These are phyloP conservation scores for Nasturtium officinale DNA, from an alignment of 345 rosid genomes.

Conservation along the genomic window DNA sequence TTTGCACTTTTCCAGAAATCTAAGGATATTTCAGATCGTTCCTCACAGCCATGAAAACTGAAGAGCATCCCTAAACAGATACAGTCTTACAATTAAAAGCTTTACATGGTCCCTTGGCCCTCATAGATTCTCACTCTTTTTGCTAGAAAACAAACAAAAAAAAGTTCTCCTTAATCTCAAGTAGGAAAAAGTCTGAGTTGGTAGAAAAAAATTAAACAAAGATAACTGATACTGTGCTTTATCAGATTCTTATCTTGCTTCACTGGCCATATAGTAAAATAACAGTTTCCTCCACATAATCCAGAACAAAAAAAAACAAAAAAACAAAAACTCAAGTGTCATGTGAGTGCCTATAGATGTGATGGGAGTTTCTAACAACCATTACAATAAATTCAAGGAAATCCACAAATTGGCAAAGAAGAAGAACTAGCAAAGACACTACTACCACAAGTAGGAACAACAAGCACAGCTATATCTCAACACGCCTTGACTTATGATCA, in stretches of 20 bases:
- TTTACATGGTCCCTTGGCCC: conserved; percentile 26
- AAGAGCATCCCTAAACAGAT: neutral
- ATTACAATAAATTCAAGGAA: neutral
- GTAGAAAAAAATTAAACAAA: neutral
- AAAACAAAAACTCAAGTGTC: neutral
- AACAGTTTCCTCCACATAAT: conserved; percentile 10
- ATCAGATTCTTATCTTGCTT: conserved; percentile 8
- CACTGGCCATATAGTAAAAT: neutral
- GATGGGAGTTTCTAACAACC: neutral
- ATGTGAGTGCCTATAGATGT: neutral
- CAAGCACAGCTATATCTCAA: neutral
- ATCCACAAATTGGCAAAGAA: neutral
- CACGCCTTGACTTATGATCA: neutral
- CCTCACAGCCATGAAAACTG: neutral
- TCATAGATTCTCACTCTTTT: conserved; percentile 28
- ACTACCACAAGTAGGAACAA: neutral
- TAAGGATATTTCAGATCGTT: conserved; percentile 11
- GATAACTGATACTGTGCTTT: conserved; percentile 5
- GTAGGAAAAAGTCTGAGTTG: conserved; percentile 2
- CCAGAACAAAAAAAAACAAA: too few species aligned
- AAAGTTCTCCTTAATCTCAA: neutral
- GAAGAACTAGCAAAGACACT: neutral
- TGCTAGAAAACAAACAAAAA: neutral
- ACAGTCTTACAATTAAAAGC: conserved; percentile 1
- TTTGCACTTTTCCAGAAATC: conserved; percentile 8